Percentiles rank a stretch among this genome's conserved stretches.
phyloP scores from a whole-genome alignment of 2,329 filamentous ascomycete genomes.

The Didymella arachidicola region DNA sequence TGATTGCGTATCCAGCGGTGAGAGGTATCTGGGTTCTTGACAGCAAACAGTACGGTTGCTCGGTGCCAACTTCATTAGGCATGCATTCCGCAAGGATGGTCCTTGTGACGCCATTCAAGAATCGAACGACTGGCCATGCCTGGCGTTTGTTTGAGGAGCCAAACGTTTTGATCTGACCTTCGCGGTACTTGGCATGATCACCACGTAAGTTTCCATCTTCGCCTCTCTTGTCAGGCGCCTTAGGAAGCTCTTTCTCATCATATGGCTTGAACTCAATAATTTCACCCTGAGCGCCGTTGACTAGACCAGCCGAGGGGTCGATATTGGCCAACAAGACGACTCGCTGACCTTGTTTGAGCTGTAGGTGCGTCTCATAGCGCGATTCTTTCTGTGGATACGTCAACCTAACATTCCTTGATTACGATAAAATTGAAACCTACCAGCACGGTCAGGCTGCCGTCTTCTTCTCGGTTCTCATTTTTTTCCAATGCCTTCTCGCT shows the following conservation, averaged over 20 bases:
- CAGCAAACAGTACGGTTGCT: constrained; percentile 58
- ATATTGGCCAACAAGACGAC: constrained; percentile 64
- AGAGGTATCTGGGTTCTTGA: constrained; percentile 69
- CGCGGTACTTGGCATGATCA: constrained; percentile 50
- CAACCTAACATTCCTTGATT: too few species aligned
- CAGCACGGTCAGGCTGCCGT: constrained; percentile 32
- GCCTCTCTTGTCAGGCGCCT: constrained; percentile 19
- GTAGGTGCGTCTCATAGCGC: constrained; percentile 54
- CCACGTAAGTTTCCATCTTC: constrained; percentile 33
- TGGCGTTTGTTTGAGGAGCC: constrained; percentile 45
- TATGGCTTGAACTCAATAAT: constrained; percentile 50
- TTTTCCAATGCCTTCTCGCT: constrained; percentile 28
- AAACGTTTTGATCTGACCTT: constrained; percentile 52
- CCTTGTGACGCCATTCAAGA: constrained; percentile 56
- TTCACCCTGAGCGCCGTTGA: constrained; percentile 48
- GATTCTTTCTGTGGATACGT: constrained; percentile 50
- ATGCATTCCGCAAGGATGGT: constrained; percentile 63
- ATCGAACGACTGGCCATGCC: constrained; percentile 62
- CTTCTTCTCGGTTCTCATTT: constrained; percentile 15
- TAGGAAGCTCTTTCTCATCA: constrained; percentile 41
- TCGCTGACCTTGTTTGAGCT: constrained; percentile 61
- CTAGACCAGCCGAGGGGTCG: constrained; percentile 40
- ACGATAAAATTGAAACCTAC: constrained; percentile 1
- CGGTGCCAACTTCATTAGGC: constrained; percentile 57
- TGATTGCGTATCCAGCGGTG: constrained; percentile 68